Percentiles rank a stretch among this genome's conserved stretches.
These are phyloP conservation scores for Abrus pulchellus DNA, from an alignment of 306 rosid species.

Conservation along the genomic window DNA sequence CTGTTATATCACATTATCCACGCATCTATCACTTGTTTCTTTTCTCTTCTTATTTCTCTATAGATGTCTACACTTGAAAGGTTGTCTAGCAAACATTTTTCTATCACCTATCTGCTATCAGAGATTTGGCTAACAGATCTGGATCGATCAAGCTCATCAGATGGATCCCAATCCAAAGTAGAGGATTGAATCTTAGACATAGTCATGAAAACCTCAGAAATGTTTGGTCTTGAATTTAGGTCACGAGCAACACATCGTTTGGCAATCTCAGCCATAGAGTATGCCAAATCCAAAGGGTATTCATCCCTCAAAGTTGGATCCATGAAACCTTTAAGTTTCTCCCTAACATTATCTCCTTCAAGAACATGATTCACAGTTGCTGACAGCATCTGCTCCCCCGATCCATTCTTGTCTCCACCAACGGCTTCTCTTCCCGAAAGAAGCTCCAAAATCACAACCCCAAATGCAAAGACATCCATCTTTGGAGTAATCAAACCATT, in stretches of 20 bases:
- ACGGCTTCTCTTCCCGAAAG: slow-evolving; percentile 72
- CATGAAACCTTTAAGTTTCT: slow-evolving; percentile 66
- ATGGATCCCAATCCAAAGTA: slow-evolving; percentile 75
- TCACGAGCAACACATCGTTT: slow-evolving; percentile 62
- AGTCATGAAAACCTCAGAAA: slow-evolving; percentile 59
- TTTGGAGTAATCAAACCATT: slow-evolving; percentile 75
- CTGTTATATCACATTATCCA: too few relatives aligned
- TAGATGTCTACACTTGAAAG: too few relatives aligned
- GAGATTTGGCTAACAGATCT: slow-evolving; percentile 49
- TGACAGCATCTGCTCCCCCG: slow-evolving; percentile 47
- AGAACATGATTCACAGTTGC: slow-evolving; percentile 48
- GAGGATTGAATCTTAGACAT: slow-evolving; percentile 76
- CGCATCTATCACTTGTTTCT: too few relatives aligned
- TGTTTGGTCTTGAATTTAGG: slow-evolving; percentile 62
- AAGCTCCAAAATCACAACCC: slow-evolving; percentile 77
- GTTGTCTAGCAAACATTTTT: too few relatives aligned
- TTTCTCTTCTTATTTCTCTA: too few relatives aligned
- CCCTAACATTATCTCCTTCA: slow-evolving; percentile 69
- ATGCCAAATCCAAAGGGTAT: slow-evolving; percentile 76
- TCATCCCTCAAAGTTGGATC: slow-evolving; percentile 60
- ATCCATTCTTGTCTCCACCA: slow-evolving; percentile 29
- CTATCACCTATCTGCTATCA: slow-evolving; percentile 48
- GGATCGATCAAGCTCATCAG: slow-evolving; percentile 62
- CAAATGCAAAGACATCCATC: slow-evolving; percentile 76
- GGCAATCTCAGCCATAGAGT: slow-evolving; percentile 72